Conservation (phyloP, 1,284 basidiomycete genomes). For the Heterobasidion parviporum region DNA sequence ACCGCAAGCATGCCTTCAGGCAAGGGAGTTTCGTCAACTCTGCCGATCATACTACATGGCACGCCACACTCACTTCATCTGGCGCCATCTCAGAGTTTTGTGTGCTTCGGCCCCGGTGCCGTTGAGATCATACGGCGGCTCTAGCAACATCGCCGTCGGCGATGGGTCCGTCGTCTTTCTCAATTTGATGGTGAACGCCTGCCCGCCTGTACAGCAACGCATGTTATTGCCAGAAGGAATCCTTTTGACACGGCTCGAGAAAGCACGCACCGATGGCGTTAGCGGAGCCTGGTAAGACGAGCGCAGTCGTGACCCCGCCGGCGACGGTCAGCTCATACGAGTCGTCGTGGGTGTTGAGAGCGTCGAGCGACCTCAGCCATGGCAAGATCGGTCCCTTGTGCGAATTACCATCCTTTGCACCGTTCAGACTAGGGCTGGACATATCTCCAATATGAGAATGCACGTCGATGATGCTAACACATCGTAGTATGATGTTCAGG, state of each 20-base stretch:
- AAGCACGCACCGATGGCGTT: constrained; percentile 47
- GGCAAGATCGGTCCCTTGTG: constrained; percentile 51
- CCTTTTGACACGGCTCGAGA: background rate
- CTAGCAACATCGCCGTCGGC: constrained; percentile 35
- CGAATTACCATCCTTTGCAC: constrained; percentile 48
- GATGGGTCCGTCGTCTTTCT: constrained; percentile 35
- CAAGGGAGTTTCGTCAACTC: background rate
- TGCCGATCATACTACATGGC: constrained; percentile 9
- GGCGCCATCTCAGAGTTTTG: constrained; percentile 27
- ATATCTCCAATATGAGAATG: background rate
- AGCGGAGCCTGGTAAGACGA: constrained; percentile 39
- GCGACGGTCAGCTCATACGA: constrained; percentile 30
- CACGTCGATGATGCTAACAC: constrained; percentile 25
- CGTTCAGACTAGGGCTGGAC: constrained; percentile 17
- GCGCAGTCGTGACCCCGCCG: constrained; percentile 40
- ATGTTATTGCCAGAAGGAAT: background rate
- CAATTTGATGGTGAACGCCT: constrained; percentile 44
- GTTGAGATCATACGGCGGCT: constrained; percentile 33
- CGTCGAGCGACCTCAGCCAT: constrained; percentile 40
- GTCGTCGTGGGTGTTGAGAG: constrained; percentile 42
- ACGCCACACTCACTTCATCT: constrained; percentile 30
- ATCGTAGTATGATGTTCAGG: constrained; percentile 4
- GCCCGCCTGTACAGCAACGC: constrained; percentile 21
- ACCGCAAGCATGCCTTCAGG: constrained; percentile 29
- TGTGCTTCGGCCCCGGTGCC: constrained; percentile 19